Base-by-base conservation (phyloP, 164 flowering plant genomes). In the Umbellularia californica region DNA sequence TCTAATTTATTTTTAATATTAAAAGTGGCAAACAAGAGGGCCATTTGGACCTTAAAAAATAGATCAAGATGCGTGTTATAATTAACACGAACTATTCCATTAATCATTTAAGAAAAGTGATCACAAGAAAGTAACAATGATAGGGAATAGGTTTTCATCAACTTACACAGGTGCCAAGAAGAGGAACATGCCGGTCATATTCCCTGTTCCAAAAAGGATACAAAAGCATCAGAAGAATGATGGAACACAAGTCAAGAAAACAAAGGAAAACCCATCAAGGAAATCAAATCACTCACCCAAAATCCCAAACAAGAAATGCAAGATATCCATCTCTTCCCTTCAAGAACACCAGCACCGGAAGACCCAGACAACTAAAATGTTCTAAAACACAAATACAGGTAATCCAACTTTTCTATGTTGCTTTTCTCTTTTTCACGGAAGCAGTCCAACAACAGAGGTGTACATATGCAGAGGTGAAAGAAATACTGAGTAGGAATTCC, bases 301-400 rank as follows among this genome's bases (percentile, higher is more conserved):
- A 76, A 91, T 75, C 17, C 95, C 95, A 71, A 91, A 87, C 70
- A 87, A 20, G 83, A 88, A 87, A 79, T 90, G 93, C 73, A 76
- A 15, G 81, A 88, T 84, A 41, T 41, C 47, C 90, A 86, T 81
- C 50, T 68, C 50, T 73, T 58, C 70, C 2, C 15, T 15, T 65
- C 68, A 24, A 65, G 68, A 65, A 65, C 30, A 25, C 14, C 25
- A 25, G 22, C 24, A 65, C 24, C 68, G 25, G 25, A 11, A 22
- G 22, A 64, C 22, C 67, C 67, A 10, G 24, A 65, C 15, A 13
- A 27, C 24, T 2, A 23, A 65, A 25, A 23, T 20, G 24, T 11
- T n/a, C 14, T 0, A 23, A 23, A 1, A 15, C 17, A 23, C 15
- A 23, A 25, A 11, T 24, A n/a, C 15, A 65, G 10, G 68, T 23